A percentile compares a stretch with the other conserved stretches of the same genome.
Conservation (phyloP, 108 stramenopile genomes). For the Stephanodiscus minutulus region DNA sequence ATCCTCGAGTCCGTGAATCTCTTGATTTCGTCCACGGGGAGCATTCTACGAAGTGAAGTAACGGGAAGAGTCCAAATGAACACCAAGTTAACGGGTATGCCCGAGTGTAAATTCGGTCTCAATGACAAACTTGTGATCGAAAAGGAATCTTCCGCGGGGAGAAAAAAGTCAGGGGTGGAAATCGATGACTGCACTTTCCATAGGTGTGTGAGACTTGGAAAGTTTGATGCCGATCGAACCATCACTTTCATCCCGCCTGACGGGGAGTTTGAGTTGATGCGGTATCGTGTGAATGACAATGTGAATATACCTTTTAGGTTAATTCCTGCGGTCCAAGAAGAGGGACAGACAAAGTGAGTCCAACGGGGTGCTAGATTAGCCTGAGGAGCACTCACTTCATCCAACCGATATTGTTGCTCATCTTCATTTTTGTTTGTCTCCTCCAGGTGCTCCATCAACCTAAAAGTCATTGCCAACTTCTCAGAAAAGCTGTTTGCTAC, state of each 20-base stretch:
- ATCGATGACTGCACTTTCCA: constrained; percentile 99
- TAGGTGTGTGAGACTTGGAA: constrained; percentile 95
- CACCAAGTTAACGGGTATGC: constrained; percentile 98
- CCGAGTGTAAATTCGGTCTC: constrained; percentile 96
- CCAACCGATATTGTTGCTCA: constrained; percentile 5
- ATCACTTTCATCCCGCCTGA: constrained; percentile 99
- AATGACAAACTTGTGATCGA: constrained; percentile 99
- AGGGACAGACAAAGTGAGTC: constrained; percentile 88
- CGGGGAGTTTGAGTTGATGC: constrained; percentile 99
- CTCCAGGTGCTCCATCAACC: constrained; percentile 87
- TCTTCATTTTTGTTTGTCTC: not conserved
- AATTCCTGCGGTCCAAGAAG: constrained; percentile 97
- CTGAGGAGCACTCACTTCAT: not conserved
- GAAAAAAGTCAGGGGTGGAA: constrained; percentile 90
- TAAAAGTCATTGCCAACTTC: constrained; percentile 94
- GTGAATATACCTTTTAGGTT: constrained; percentile 94
- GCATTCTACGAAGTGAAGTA: constrained; percentile 91
- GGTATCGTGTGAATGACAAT: constrained; percentile 96
- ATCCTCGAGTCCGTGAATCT: constrained; percentile 97
- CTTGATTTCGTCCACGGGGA: constrained; percentile 90
- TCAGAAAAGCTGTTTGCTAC: constrained; percentile 92
- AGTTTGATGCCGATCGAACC: constrained; percentile 99
- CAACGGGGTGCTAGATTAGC: constrained; percentile 4
- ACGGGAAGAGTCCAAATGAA: constrained; percentile 97
- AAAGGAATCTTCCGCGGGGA: constrained; percentile 83